Evolutionary conservation across 2,329 filamentous ascomycete species (phyloP), one percentile per base, ranked within the genome.

Genomic region (Coniochaeta prunicola): DNA sequence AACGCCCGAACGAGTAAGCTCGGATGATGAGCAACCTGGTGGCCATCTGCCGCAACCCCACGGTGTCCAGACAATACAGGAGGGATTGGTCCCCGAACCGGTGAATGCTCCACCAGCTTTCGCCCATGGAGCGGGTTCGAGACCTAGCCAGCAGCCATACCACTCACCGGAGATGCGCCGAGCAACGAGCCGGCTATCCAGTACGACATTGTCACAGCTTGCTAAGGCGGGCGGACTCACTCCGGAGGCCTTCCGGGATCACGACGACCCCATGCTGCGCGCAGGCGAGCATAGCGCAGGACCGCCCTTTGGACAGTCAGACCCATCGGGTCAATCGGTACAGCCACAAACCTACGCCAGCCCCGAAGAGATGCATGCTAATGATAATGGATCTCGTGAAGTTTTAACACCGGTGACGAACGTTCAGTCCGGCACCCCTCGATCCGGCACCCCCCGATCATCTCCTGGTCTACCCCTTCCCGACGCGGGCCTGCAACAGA

Each of bases 161-260:
- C 85, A 90, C 59, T 87, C 91, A 31, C 84, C 89, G 15, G 90
- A 94, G 68, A 79, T 93, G 66, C 87, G 90, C 62, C 86, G 86
- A 63, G 91, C 90, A 57, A 94, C 91, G 65, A 92, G 88, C 65
- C 87, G 91, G 24, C 86, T 97, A 70, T 96, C 94, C 28, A 83
- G 81, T 64, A 86, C 86, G 1, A 97, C 93, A 0, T 78, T 97
- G 53, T 82, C 87, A 50, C 91, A 97, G 69, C 80, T 97, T 69
- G 85, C 85, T 33, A 88, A 87, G 64, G 89, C 88, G 53, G 84
- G 83, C 58, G 83, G 81, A 24, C 71, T 84, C 55, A 69, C 76
- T 53, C 68, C 69, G 9, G 69, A 73, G 42, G 68, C 67, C 56
- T 66, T 67, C 59, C 65, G 68, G 40, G 70, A 72, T 17, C 30